These are phyloP conservation scores for Nidularia pulvinata DNA, from an alignment of 768 basidiomycete species.

Conservation along the genomic window DNA sequence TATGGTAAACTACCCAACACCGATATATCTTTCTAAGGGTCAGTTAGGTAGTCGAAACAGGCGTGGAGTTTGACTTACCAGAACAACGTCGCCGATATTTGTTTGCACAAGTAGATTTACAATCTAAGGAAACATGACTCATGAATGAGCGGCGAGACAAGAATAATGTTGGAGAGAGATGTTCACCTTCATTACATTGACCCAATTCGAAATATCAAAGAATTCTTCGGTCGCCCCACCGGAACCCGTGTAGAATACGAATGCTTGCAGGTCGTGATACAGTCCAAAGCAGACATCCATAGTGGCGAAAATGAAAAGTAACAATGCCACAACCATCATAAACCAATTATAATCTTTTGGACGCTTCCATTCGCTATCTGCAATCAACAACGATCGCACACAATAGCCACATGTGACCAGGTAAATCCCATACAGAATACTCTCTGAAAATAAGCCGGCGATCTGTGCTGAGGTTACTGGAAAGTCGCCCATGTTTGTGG, in stretches of 20 bases:
- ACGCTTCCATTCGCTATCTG: conserved; percentile 1
- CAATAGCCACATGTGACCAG: conserved; percentile 8
- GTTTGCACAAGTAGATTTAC: not conserved
- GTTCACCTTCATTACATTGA: conserved; percentile 8
- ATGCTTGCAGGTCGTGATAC: conserved; percentile 7
- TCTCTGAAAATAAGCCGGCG: conserved; percentile 5
- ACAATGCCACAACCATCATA: conserved; percentile 3
- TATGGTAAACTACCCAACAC: not conserved
- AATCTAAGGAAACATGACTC: not conserved
- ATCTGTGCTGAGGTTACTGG: conserved; percentile 2
- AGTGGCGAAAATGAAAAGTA: conserved; percentile 7
- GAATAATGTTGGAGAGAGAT: not conserved
- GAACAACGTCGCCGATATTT: not conserved
- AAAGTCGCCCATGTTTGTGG: not conserved
- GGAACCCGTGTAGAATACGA: conserved; percentile 5
- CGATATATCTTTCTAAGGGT: not conserved
- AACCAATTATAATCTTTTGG: conserved; percentile 4
- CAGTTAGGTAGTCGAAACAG: not conserved
- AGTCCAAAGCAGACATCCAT: conserved; percentile 3
- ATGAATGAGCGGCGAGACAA: not conserved
- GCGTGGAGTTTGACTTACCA: not conserved
- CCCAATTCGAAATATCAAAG: conserved; percentile 8
- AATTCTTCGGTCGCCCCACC: conserved; percentile 6
- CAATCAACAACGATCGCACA: conserved; percentile 1
- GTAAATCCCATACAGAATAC: conserved; percentile 8